Evolutionary conservation across 192 early-diverging fungal species (phyloP).

Genomic region (Haplosporangium gracile): DNA sequence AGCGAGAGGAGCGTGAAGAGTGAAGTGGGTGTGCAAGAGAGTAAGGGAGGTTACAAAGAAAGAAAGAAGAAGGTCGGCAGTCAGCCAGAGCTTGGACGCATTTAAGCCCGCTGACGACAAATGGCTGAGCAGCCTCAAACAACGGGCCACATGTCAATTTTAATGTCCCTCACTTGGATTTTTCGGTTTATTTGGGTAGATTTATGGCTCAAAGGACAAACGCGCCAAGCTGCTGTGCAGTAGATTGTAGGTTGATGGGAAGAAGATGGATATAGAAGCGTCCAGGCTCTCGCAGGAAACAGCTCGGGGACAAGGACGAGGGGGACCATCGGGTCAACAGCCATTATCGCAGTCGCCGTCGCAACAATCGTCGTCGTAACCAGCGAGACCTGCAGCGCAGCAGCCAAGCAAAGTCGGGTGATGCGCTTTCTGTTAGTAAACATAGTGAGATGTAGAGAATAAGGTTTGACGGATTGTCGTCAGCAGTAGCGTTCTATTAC

Average conservation of each 20-base stretch:
- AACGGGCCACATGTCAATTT: not conserved
- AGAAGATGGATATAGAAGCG: too few species aligned
- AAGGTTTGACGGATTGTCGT: not conserved
- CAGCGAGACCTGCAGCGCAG: not conserved
- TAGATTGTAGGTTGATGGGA: too few species aligned
- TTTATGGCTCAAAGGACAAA: not conserved
- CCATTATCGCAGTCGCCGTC: not conserved
- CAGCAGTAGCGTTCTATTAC: not conserved
- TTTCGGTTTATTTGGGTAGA: not conserved
- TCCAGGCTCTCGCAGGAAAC: too few species aligned
- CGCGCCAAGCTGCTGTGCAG: too few species aligned
- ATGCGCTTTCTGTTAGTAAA: not conserved
- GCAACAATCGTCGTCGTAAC: not conserved
- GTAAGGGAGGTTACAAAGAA: not conserved
- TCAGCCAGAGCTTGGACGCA: too few species aligned
- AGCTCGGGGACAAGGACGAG: not conserved
- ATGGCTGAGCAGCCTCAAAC: not conserved
- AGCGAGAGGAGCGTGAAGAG: not conserved
- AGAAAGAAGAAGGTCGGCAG: not conserved
- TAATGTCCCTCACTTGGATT: not conserved
- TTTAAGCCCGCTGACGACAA: not conserved
- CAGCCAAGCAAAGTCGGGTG: not conserved
- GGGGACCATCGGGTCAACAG: not conserved
- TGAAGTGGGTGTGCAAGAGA: not conserved
- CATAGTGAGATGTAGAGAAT: not conserved